phyloP scores from a whole-genome alignment of 2,329 filamentous ascomycete genomes.

The Gremmenia infestans region DNA sequence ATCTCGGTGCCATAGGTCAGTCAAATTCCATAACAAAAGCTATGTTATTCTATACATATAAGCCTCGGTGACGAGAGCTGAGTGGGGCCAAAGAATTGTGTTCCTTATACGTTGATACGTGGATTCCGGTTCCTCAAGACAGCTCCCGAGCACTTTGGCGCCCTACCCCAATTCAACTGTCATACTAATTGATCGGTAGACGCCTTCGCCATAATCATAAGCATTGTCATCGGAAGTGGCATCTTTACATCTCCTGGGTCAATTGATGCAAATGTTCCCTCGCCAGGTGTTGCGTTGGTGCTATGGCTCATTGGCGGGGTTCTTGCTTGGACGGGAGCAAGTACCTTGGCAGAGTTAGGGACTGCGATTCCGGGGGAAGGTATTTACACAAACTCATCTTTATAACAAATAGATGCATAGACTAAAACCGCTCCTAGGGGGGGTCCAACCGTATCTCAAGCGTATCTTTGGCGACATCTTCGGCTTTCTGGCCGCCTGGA shows the following conservation, averaged over 20 bases:
- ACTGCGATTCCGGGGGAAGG: constrained; percentile 58
- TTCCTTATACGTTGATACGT: too few relatives aligned
- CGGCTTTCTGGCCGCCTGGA: constrained; percentile 61
- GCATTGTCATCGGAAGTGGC: constrained; percentile 59
- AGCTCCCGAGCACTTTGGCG: too few relatives aligned
- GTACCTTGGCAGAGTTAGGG: constrained; percentile 57
- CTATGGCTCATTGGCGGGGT: constrained; percentile 59
- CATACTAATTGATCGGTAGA: constrained; percentile 25
- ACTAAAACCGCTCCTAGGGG: constrained; percentile 35
- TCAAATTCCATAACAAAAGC: too few relatives aligned
- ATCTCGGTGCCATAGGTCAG: constrained; percentile 36
- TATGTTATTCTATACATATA: too few relatives aligned
- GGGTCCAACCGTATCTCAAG: constrained; percentile 57
- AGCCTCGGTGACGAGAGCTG: too few relatives aligned
- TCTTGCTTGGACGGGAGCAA: constrained; percentile 59
- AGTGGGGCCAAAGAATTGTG: too few relatives aligned
- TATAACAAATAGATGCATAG: background rate
- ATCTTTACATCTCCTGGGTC: constrained; percentile 61
- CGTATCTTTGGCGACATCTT: constrained; percentile 56
- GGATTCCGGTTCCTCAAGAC: too few relatives aligned
- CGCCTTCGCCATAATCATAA: constrained; percentile 56
- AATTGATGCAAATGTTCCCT: constrained; percentile 59
- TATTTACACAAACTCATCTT: constrained; percentile 16
- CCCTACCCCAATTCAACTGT: too few relatives aligned
- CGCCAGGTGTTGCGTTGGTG: constrained; percentile 51